phyloP scores from a whole-genome alignment of 2,329 filamentous ascomycete genomes.

The Dactylella cylindrospora region DNA sequence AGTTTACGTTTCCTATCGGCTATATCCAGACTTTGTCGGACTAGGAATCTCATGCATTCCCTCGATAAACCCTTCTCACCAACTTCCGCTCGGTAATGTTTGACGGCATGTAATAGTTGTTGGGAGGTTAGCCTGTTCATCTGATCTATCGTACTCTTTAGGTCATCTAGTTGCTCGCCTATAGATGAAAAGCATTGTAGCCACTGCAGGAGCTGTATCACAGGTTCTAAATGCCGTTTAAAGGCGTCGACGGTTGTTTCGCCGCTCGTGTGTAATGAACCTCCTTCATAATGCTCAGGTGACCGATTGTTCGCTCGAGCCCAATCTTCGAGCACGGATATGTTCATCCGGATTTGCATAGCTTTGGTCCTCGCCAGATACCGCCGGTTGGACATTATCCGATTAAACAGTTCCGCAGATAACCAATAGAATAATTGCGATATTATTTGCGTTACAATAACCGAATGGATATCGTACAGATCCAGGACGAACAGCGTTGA shows the following conservation, averaged over 20 bases:
- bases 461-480: constrained; percentile 97
- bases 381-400: constrained; percentile 92
- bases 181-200: constrained; percentile 95
- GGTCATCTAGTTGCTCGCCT: constrained; percentile 82
- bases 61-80: constrained; percentile 91
- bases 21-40: constrained; percentile 59
- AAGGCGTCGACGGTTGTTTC: constrained; percentile 85
- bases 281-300: constrained; percentile 92
- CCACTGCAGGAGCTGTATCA: constrained; percentile 95
- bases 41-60: constrained; percentile 81
- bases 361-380: constrained; percentile 95
- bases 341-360: constrained; percentile 99
- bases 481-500: constrained; percentile 96
- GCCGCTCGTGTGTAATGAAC: constrained; percentile 78
- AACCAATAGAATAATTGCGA: constrained; percentile 96
- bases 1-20: constrained; percentile 59
- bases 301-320: constrained; percentile 88
- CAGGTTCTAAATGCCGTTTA: constrained; percentile 78
- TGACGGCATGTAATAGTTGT: constrained; percentile 86
- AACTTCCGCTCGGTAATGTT: constrained; percentile 91
- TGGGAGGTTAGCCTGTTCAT: constrained; percentile 79
- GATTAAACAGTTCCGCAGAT: constrained; percentile 92
- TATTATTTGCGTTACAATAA: constrained; percentile 88
- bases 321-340: constrained; percentile 94
- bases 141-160: constrained; percentile 86